Evolutionary conservation across 768 basidiomycete genomes (phyloP).

Genomic region (Filobasidium floriforme): DNA sequence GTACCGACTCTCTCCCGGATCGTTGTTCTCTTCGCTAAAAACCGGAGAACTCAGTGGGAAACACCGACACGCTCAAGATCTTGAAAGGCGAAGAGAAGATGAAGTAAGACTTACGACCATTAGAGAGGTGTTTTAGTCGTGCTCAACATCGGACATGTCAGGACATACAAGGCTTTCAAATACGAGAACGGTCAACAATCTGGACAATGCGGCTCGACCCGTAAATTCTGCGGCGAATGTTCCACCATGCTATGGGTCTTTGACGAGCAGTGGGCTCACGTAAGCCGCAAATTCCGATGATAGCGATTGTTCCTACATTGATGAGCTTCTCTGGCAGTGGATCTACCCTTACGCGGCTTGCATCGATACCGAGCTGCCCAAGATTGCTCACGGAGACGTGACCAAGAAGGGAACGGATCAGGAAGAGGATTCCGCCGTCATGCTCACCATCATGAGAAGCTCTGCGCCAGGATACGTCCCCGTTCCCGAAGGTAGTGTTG

Average conservation of each 20-base stretch:
- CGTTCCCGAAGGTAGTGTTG: slow-evolving; percentile 33
- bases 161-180: slow-evolving; percentile 33
- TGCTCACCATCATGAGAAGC: slow-evolving; percentile 36
- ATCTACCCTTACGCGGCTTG: slow-evolving; percentile 43
- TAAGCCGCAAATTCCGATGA: slow-evolving; percentile 12
- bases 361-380: slow-evolving; percentile 41
- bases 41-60: slow-evolving; percentile 30
- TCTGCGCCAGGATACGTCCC: slow-evolving; percentile 36
- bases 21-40: no score
- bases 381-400: slow-evolving; percentile 11
- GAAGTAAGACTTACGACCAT: slow-evolving; percentile 30
- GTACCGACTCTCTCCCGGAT: not conserved
- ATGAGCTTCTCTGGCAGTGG: slow-evolving; percentile 30
- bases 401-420: slow-evolving; percentile 5
- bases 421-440: slow-evolving; percentile 17
- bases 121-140: not conserved
- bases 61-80: slow-evolving; percentile 37
- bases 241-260: slow-evolving; percentile 43
- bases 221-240: slow-evolving; percentile 40
- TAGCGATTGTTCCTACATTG: not conserved
- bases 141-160: slow-evolving; percentile 5
- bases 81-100: slow-evolving; percentile 39
- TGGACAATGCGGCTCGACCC: slow-evolving; percentile 25
- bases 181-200: slow-evolving; percentile 33
- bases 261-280: slow-evolving; percentile 39